Evolutionary conservation across 2,329 filamentous ascomycete genomes (phyloP), one percentile per base, ranked within the genome.

Genomic region (Pochonia chlamydosporia): DNA sequence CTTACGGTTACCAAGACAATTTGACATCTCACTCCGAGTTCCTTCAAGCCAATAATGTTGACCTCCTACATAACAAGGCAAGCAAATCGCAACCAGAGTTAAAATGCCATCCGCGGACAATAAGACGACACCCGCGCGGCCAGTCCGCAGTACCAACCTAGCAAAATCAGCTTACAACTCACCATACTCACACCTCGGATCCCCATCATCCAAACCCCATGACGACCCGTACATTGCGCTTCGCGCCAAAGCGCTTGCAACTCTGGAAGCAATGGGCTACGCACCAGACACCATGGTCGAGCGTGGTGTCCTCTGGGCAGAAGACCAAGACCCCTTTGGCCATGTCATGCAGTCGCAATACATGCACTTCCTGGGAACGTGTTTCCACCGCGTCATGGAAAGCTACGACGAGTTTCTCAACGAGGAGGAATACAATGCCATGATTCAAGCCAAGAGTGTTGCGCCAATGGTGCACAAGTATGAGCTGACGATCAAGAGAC

Each of bases 341-440:
- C 54, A 60, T 35, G 54, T 60, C 10, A 59, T 54, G 51, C 53
- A 60, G 1, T 53, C 55, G 1, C 51, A 56, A 36, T 60, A 53
- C 44, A 52, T 53, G 52, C 49, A 54, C 18, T 61, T 54, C 37
- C 14, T 59, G 0, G 51, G 55, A n/a, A 42, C 48, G 1, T 54
- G 52, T 40, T 56, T 56, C 48, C 49, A 53, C 24, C 52, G 56
- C 7, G 46, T 54, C 9, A 52, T 59, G 53, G 56, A 59, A 40
- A 53, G 56, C 40, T 59, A 56, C 21, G 55, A 53, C 41, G 49
- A 58, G 36, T 58, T 47, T 16, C 53, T 59, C 13, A 55, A 48
- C 46, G 40, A 52, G 40, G 30, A 55, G n/a, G 55, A 59, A 20
- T 59, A 53, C 42, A 45, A 59, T 3, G 56, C 42, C 39, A 56